Evolutionary conservation across 139 green algal genomes (phyloP).

Genomic region (Coelastrella sp.): DNA sequence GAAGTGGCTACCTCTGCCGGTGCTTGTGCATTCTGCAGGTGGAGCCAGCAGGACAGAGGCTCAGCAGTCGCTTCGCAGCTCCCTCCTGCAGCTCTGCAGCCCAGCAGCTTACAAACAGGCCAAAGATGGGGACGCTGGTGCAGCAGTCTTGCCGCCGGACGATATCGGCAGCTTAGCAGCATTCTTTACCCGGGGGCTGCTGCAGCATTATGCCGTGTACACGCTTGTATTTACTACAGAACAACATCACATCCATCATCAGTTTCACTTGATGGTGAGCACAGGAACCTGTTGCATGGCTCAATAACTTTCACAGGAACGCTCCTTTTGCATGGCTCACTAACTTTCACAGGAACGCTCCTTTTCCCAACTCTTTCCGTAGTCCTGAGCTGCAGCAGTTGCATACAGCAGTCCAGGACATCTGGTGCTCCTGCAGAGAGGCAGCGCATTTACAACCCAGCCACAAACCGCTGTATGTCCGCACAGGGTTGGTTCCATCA

Average conservation of each 20-base stretch:
- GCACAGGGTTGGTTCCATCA: too few relatives aligned
- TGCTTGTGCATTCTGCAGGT: not conserved
- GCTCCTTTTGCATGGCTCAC: too few relatives aligned
- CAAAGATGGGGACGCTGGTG: not conserved
- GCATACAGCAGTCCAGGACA: too few relatives aligned
- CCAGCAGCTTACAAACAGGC: not conserved
- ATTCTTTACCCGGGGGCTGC: slow-evolving; percentile 7
- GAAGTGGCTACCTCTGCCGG: too few relatives aligned
- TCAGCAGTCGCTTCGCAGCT: slow-evolving; percentile 7
- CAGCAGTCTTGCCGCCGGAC: not conserved
- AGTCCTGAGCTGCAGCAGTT: too few relatives aligned
- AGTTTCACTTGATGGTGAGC: slow-evolving; percentile 35
- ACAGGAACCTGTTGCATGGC: too few relatives aligned
- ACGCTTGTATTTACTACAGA: not conserved
- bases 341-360: too few relatives aligned
- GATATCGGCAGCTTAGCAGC: not conserved
- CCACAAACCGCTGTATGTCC: too few relatives aligned
- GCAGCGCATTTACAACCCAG: too few relatives aligned
- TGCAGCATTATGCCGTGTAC: slow-evolving; percentile 44
- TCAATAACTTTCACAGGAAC: too few relatives aligned
- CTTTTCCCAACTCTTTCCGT: too few relatives aligned
- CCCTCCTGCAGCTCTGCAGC: slow-evolving; percentile 31
- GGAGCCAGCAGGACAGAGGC: not conserved
- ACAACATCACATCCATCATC: slow-evolving; percentile 31
- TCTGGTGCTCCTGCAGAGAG: too few relatives aligned